Base-by-base conservation (phyloP, 2,329 filamentous ascomycete genomes). In the Plectosphaerella sp. region DNA sequence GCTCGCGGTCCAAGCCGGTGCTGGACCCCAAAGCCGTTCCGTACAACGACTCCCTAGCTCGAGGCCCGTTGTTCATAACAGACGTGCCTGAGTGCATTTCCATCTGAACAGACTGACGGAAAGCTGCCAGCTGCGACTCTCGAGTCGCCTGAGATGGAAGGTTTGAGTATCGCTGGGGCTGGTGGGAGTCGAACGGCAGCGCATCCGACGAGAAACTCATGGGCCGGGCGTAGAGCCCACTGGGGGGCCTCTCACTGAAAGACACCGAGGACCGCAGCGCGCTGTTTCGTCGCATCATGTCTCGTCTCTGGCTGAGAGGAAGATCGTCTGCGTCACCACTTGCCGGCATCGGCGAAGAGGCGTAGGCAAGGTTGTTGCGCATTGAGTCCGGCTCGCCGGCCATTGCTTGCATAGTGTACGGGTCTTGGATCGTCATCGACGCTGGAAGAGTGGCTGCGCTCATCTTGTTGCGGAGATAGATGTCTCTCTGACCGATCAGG, bases 231-330 rank as follows among this genome's bases (percentile, higher is more conserved):
- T 54, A 22, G 25, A 53, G 28, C 12, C 28, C 45, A 51, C 50
- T 58, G 22, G 48, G 49, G 16, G 46, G 45, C 43, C 36, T 45
- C 10, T 56, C 59, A 5, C 54, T 48, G 15, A 57, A 53, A 1
- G 61, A 67, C 37, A 58, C 59, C 56, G 57, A 53, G 0, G 61
- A 67, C 41, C 59, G 60, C 56, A 70, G 64, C 47, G 72, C 56
- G 56, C 65, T 75, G 42, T 80, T 77, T 33, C 80, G 55, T 10
- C 52, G 81, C 51, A 88, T 82, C 25, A 88, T 67, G 45, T 80
- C 71, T 51, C 78, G 79, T 43, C 88, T 84, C 60, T 88, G 82
- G 42, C 83, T 87, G 16, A 94, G 75, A 0, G 89, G 86, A 58
- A 93, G 75, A 52, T 91, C 82, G 54, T 92, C 89, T 2, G 77